Evolutionary conservation across 345 rosid genomes (phyloP).

Genomic region (Balakata baccata): DNA sequence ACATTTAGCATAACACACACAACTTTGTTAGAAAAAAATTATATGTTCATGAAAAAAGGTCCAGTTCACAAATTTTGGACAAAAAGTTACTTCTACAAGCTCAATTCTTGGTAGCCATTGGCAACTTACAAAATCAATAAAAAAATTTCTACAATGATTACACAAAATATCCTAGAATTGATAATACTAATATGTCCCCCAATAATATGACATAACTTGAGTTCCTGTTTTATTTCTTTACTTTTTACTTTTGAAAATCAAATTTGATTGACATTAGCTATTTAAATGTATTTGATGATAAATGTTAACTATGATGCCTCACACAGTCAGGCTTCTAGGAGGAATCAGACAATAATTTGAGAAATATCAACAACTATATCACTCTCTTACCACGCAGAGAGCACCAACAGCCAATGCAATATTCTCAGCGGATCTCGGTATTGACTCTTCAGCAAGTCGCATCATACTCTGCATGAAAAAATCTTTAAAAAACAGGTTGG

Average conservation of each 20-base stretch:
- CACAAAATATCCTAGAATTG: not conserved
- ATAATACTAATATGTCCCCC: not conserved
- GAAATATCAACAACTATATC: conserved; percentile 7
- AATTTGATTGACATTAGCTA: not conserved
- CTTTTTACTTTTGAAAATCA: no score
- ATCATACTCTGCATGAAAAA: conserved; percentile 51
- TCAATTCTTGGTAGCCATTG: not conserved
- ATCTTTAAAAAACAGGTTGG: not conserved
- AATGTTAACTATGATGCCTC: not conserved
- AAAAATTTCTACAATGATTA: no score
- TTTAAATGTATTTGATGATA: not conserved
- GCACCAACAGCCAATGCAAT: conserved; percentile 84
- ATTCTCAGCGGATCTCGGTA: conserved; percentile 88
- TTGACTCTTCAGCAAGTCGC: conserved; percentile 60
- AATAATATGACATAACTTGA: not conserved
- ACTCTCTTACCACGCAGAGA: conserved; percentile 56
- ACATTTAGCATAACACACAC: not conserved
- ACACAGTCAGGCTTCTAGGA: not conserved
- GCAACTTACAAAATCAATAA: not conserved
- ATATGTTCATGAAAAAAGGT: not conserved
- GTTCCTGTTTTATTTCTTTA: not conserved
- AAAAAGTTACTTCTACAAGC: not conserved
- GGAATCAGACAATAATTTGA: not conserved
- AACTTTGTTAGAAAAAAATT: not conserved
- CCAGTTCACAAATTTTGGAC: not conserved